Conservation (phyloP, 345 rosid species). For the Ceriops zippeliana region DNA sequence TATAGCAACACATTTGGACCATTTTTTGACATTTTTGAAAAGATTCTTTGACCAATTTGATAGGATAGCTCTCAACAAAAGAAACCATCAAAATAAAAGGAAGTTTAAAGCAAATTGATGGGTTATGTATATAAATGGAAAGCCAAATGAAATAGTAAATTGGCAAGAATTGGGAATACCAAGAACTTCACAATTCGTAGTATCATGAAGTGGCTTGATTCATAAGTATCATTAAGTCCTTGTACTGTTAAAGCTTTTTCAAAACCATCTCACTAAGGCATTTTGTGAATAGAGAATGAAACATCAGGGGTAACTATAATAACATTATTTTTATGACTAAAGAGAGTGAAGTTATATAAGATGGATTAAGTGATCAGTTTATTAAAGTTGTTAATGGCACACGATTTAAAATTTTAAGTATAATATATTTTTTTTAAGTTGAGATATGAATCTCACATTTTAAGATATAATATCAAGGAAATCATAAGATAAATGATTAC, state of each 20-base stretch:
- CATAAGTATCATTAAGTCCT: too few relatives aligned
- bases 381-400: slow-evolving; percentile 24
- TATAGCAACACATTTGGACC: not conserved
- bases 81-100: not conserved
- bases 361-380: slow-evolving; percentile 21
- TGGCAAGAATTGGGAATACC: not conserved
- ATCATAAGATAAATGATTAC: not conserved
- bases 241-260: not conserved
- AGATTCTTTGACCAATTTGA: not conserved
- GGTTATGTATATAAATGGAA: not conserved
- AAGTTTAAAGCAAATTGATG: not conserved
- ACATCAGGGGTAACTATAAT: not conserved
- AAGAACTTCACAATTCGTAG: not conserved
- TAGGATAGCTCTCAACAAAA: not conserved
- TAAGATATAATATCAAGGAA: slow-evolving; percentile 19
- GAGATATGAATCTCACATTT: slow-evolving; percentile 38
- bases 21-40: not conserved
- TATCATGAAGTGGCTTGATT: not conserved
- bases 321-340: not conserved
- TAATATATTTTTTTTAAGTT: slow-evolving; percentile 26
- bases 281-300: not conserved
- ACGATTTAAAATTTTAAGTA: slow-evolving; percentile 26
- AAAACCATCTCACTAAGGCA: not conserved
- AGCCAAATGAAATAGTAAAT: not conserved
- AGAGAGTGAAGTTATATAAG: not conserved